Evolutionary conservation across 371 early-diverging fungal genomes (phyloP).

Genomic region (Mortierella sp.): DNA sequence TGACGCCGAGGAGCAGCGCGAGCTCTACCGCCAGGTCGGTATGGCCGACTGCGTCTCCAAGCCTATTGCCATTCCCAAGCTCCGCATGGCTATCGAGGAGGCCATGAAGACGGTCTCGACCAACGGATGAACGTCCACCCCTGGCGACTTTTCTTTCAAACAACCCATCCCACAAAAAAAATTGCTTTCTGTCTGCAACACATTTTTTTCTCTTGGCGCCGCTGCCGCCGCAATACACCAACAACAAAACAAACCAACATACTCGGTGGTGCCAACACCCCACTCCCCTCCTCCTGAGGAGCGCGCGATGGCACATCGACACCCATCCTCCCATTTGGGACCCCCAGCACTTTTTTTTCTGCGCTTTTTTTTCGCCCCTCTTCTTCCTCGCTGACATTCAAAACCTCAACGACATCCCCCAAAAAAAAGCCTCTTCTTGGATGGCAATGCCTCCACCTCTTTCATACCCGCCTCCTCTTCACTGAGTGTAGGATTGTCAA

Average conservation of each 20-base stretch:
- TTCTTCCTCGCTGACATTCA: slow-evolving; percentile 10
- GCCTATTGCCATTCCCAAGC: slow-evolving; percentile 47
- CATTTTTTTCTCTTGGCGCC: slow-evolving; percentile 12
- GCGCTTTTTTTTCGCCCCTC: neutral
- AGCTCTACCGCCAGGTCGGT: slow-evolving; percentile 56
- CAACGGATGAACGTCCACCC: slow-evolving; percentile 27
- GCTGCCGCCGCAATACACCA: slow-evolving; percentile 11
- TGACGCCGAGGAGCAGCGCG: slow-evolving; percentile 57
- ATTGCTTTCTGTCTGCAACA: slow-evolving; percentile 15
- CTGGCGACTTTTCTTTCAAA: neutral
- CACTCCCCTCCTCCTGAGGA: neutral
- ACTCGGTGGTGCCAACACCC: neutral
- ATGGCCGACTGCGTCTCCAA: slow-evolving; percentile 59
- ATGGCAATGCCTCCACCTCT: neutral
- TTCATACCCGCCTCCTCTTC: slow-evolving; percentile 9
- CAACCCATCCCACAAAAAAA: slow-evolving; percentile 20
- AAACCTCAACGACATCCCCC: slow-evolving; percentile 5
- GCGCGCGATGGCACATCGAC: neutral
- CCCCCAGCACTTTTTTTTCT: neutral
- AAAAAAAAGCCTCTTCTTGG: slow-evolving; percentile 7
- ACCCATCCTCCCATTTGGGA: neutral
- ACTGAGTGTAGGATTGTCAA: neutral
- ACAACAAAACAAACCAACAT: neutral
- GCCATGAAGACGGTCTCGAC: slow-evolving; percentile 37
- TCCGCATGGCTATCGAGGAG: slow-evolving; percentile 55